A percentile compares a stretch with the other conserved stretches of the same genome.
These are phyloP conservation scores for California macrophylla DNA, from an alignment of 441 rosid genomes.

Conservation along the genomic window DNA sequence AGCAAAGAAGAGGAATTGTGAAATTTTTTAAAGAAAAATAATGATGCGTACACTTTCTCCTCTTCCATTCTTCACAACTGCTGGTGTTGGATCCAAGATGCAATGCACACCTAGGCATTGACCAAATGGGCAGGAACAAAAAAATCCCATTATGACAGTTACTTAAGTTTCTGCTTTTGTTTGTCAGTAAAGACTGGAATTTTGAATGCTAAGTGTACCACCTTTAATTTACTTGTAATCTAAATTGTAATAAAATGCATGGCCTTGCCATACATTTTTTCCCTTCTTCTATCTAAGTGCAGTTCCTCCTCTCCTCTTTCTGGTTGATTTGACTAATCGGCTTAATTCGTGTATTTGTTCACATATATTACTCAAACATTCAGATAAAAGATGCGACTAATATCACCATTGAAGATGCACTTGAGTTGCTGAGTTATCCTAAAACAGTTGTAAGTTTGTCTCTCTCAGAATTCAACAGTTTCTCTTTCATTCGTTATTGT, in stretches of 20 bases:
- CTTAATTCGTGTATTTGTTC: neutral
- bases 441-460: conserved; percentile 3
- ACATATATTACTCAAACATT: neutral
- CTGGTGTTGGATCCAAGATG: neutral
- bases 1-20: no score
- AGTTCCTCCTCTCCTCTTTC: neutral
- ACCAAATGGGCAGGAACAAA: neutral
- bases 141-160: no score
- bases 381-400: neutral
- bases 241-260: neutral
- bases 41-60: neutral
- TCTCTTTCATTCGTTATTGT: neutral
- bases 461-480: neutral
- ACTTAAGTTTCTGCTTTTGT: neutral
- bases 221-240: neutral
- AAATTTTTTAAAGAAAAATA: no score
- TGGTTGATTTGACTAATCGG: neutral
- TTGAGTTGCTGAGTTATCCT: conserved; percentile 3
- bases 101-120: neutral
- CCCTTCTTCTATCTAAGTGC: neutral
- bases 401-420: neutral
- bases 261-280: neutral
- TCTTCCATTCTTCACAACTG: neutral
- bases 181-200: neutral
- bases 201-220: neutral